Base-by-base conservation (phyloP, 768 basidiomycete genomes). In the Fomitopsis serialis region DNA sequence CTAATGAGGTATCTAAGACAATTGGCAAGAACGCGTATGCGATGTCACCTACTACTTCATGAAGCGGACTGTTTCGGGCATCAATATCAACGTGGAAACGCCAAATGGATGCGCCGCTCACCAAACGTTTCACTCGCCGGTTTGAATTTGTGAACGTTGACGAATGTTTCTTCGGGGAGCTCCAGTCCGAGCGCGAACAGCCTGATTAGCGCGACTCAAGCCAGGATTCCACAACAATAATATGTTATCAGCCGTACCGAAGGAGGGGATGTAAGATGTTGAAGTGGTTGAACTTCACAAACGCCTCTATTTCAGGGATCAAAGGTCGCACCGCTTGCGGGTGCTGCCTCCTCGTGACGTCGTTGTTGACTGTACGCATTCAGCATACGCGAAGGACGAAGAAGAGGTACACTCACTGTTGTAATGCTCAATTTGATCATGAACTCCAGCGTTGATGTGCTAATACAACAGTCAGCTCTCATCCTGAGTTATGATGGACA, bases 361-460 rank as follows among this genome's bases (percentile, higher is more conserved):
- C 73, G 32, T 75, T 72, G 55, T 83, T 75, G 52, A 83, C 83
- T 84, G 43, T 8, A 29, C 7, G 48, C 29, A 21, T 47, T 15
- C n/a, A 37, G 24, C n/a, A 52, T 46, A 17, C 11, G n/a, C n/a
- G 8, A 42, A 17, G 5, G n/a, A 44, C 15, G 7, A n/a, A 34
- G 22, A 23, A 5, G 15, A 11, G 27, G 32, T 8, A 34, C 56
- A 56, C 77, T 53, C 54, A 85, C 84, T 72, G 54, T 79, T 82
- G 56, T 86, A 85, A 47, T 78, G 71, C 60, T 85, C 84, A 11
- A 84, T 57, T 57, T 84, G 80, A 57, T 86, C 84, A 12, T 66
- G 74, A 22, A 86, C 77, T 2, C 84, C 84, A 13, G 73, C 75
- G 29, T 78, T 79, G 45, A 85, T 78, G 48, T 80, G 78, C 83